phyloP scores from a whole-genome alignment of 768 basidiomycete species.

The Phlegmacium glaucopus region DNA sequence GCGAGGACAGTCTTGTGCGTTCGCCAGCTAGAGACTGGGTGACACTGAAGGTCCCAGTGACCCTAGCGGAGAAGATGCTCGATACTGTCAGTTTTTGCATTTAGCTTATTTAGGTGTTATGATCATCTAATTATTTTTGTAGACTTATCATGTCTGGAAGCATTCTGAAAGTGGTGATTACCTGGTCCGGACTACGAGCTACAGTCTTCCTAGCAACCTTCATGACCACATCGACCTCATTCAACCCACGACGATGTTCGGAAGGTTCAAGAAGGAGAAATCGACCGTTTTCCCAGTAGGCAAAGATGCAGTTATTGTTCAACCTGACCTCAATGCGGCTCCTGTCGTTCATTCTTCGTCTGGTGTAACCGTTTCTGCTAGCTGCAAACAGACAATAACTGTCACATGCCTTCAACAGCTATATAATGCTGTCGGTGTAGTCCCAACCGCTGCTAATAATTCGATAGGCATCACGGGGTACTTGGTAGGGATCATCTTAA shows the following conservation, averaged over 20 bases:
- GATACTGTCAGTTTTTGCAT: constrained; percentile 36
- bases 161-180: constrained; percentile 44
- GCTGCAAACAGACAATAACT: constrained; percentile 48
- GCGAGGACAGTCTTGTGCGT: constrained; percentile 39
- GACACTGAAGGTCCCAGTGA: constrained; percentile 53
- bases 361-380: constrained; percentile 42
- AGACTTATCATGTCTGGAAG: constrained; percentile 57
- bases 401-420: constrained; percentile 50
- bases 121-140: background rate
- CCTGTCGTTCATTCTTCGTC: constrained; percentile 13
- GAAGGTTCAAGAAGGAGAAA: constrained; percentile 42
- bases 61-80: constrained; percentile 63
- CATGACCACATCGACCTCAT: constrained; percentile 62
- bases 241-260: constrained; percentile 70
- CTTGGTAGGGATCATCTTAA: constrained; percentile 40
- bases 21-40: constrained; percentile 71
- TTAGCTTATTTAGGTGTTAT: background rate
- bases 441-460: constrained; percentile 40
- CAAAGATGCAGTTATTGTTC: constrained; percentile 5
- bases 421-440: constrained; percentile 49
- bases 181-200: constrained; percentile 60
- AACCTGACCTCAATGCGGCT: no score
- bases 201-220: constrained; percentile 56
- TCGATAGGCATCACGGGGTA: constrained; percentile 53
- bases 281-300: constrained; percentile 34